A percentile compares a stretch with the other conserved stretches of the same genome.
These are phyloP conservation scores for Breynia disticha DNA, from an alignment of 441 rosid genomes.

Conservation along the genomic window DNA sequence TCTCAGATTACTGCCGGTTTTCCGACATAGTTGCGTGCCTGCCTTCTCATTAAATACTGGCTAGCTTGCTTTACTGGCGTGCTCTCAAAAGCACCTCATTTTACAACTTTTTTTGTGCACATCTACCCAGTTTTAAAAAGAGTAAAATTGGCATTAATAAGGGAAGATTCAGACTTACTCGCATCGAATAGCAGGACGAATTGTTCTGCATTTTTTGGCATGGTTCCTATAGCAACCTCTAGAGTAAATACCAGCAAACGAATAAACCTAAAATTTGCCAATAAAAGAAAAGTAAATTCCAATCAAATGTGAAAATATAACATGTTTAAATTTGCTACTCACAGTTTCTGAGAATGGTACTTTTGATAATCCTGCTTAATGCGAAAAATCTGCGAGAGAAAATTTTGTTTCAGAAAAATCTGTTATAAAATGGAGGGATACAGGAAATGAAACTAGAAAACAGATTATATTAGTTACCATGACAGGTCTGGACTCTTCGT, in stretches of 20 bases:
- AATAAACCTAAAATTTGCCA: constrained; percentile 33
- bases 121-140: neutral
- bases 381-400: constrained; percentile 55
- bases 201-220: constrained; percentile 66
- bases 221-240: constrained; percentile 73
- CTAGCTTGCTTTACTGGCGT: constrained; percentile 29
- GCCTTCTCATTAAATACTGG: constrained; percentile 9
- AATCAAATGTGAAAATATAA: neutral
- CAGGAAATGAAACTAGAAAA: neutral
- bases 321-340: constrained; percentile 17
- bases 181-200: constrained; percentile 84
- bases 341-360: constrained; percentile 71
- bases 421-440: no score
- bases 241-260: constrained; percentile 83
- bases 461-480: constrained; percentile 29
- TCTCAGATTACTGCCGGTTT: constrained; percentile 31
- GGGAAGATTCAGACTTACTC: constrained; percentile 40
- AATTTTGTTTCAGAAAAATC: no score
- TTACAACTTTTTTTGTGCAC: neutral
- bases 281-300: neutral
- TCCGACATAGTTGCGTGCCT: constrained; percentile 24
- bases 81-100: constrained; percentile 14
- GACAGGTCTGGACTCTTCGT: constrained; percentile 77
- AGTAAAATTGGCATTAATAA: constrained; percentile 6
- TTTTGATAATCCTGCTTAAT: constrained; percentile 85